Evolutionary conservation across 1,139 yeast genomes (phyloP).

Genomic region (Wickerhamomyces sp.): DNA sequence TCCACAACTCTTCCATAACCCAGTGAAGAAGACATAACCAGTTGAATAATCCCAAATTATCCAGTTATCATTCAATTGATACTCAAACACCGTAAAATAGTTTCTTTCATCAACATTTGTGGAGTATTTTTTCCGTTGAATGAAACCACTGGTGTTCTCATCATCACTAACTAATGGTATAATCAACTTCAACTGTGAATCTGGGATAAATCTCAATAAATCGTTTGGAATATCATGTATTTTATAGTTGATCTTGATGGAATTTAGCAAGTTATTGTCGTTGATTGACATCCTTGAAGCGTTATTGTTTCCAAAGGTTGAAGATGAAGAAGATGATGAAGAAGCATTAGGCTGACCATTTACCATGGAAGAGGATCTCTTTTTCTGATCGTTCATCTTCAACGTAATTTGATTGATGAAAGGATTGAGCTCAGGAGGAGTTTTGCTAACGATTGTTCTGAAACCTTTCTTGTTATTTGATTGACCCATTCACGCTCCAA

Average conservation of each 20-base stretch:
- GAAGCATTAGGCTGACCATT: too few relatives aligned
- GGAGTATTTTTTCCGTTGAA: conserved; percentile 56
- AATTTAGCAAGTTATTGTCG: conserved; percentile 5
- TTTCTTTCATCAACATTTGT: conserved; percentile 70
- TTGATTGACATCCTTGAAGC: not conserved
- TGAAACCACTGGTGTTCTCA: conserved; percentile 26
- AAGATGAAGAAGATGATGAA: too few relatives aligned
- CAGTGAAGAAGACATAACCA: conserved; percentile 87
- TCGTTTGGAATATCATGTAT: conserved; percentile 22
- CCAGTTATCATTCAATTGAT: conserved; percentile 58
- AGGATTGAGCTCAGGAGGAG: not conserved
- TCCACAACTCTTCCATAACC: conserved; percentile 82
- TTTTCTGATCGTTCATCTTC: too few relatives aligned
- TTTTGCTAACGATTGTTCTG: not conserved
- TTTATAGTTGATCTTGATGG: conserved; percentile 24
- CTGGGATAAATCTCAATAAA: conserved; percentile 24
- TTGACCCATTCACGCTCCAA: not conserved
- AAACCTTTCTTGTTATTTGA: not conserved
- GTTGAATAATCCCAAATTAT: conserved; percentile 86
- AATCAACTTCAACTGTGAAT: conserved; percentile 27
- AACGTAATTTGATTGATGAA: too few relatives aligned
- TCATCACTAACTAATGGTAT: conserved; percentile 15
- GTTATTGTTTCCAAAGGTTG: too few relatives aligned
- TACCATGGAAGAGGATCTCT: too few relatives aligned
- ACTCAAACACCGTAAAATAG: conserved; percentile 70